Conservation (phyloP, 1,284 basidiomycete genomes). For the Puccinia horiana region DNA sequence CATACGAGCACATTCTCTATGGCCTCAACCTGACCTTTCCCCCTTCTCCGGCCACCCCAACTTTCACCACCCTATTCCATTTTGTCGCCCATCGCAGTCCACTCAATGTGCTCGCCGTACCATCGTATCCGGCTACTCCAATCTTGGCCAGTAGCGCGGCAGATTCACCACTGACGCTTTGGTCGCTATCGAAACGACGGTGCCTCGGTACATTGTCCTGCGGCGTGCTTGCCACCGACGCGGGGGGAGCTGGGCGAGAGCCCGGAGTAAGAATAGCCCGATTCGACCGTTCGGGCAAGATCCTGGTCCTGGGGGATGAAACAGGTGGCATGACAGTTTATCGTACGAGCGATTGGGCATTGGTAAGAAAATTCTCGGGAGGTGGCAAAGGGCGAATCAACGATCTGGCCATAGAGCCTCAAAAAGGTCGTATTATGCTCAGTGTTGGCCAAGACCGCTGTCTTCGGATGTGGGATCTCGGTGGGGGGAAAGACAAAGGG, state of each 20-base stretch:
- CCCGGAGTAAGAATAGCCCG: conserved; percentile 25
- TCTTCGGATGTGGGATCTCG: conserved; percentile 47
- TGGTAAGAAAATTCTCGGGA: conserved; percentile 39
- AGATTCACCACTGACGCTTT: conserved; percentile 37
- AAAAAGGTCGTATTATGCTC: conserved; percentile 33
- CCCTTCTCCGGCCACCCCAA: neutral
- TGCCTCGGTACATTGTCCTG: conserved; percentile 44
- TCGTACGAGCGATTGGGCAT: conserved; percentile 48
- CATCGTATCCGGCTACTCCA: conserved; percentile 25
- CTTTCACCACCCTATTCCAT: conserved; percentile 44
- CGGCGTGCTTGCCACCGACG: conserved; percentile 28
- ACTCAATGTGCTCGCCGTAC: conserved; percentile 31
- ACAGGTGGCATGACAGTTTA: conserved; percentile 34
- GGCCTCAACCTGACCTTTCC: conserved; percentile 36
- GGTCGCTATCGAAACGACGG: conserved; percentile 38
- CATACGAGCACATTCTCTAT: conserved; percentile 47
- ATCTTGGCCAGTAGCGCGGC: conserved; percentile 28
- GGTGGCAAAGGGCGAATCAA: conserved; percentile 18
- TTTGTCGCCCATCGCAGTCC: conserved; percentile 44
- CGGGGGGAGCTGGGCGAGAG: conserved; percentile 26
- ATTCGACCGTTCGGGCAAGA: conserved; percentile 38
- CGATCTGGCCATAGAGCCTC: conserved; percentile 35
- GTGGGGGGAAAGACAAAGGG: conserved; percentile 27
- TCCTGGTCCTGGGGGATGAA: conserved; percentile 40
- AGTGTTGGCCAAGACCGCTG: conserved; percentile 46